Conservation (phyloP, 495 filamentous ascomycete genomes). For the Penicillium silybi region DNA sequence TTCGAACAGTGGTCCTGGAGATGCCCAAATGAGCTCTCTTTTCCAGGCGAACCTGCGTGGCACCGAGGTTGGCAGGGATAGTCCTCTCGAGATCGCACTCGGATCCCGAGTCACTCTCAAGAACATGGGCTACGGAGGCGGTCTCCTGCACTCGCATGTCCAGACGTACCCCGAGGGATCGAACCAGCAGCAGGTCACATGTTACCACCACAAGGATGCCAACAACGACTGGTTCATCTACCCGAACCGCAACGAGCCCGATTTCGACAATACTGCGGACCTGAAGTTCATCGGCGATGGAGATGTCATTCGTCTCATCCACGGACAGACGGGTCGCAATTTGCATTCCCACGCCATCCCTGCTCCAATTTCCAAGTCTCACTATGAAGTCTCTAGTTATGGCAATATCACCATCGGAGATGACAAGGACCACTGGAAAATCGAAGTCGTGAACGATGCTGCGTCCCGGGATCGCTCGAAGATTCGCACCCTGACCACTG, state of each 20-base stretch:
- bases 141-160: slow-evolving; percentile 94
- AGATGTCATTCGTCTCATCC: slow-evolving; percentile 80
- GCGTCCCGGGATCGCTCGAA: slow-evolving; percentile 80
- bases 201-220: slow-evolving; percentile 98
- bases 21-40: slow-evolving; percentile 98
- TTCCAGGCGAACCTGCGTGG: slow-evolving; percentile 96
- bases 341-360: slow-evolving; percentile 87
- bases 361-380: slow-evolving; percentile 83
- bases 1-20: slow-evolving; percentile 90
- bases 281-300: slow-evolving; percentile 75
- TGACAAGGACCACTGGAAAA: slow-evolving; percentile 95
- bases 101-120: slow-evolving; percentile 92
- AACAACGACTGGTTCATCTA: slow-evolving; percentile 99
- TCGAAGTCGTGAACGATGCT: slow-evolving; percentile 88
- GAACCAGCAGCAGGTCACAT: slow-evolving; percentile 91
- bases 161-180: slow-evolving; percentile 97
- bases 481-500: slow-evolving; percentile 87
- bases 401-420: slow-evolving; percentile 96
- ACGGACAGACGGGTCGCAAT: slow-evolving; percentile 94
- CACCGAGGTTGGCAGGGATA: slow-evolving; percentile 89
- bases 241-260: slow-evolving; percentile 71
- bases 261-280: slow-evolving; percentile 65
- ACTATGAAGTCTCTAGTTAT: slow-evolving; percentile 91
- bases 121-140: slow-evolving; percentile 99
- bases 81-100: slow-evolving; percentile 82